Percentiles rank a stretch among this genome's conserved stretches.
These are phyloP conservation scores for Aspergillus ellipticus DNA, from an alignment of 495 filamentous ascomycete species.

Conservation along the genomic window DNA sequence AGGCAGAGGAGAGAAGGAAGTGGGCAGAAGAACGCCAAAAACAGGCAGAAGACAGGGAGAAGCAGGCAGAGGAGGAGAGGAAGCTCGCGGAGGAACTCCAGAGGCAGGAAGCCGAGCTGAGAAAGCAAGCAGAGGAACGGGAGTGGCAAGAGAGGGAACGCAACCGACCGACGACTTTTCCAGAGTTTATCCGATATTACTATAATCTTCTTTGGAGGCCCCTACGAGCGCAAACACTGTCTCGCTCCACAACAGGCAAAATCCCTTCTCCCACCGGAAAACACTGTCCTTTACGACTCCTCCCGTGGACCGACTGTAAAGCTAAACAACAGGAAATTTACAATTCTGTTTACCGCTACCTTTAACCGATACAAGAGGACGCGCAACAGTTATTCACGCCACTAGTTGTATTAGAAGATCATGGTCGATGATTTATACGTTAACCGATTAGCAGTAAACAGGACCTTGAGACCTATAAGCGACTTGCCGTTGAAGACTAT, in stretches of 20 bases:
- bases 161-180: no score
- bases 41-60: no score
- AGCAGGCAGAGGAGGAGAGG: no score
- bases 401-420: conserved; percentile 12
- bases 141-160: no score
- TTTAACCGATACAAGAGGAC: conserved; percentile 16
- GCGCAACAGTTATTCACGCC: conserved; percentile 13
- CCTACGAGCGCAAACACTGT: conserved; percentile 23
- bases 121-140: no score
- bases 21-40: no score
- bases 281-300: conserved; percentile 27
- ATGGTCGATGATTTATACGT: conserved; percentile 8
- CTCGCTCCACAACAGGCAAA: conserved; percentile 28
- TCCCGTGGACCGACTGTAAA: conserved; percentile 29
- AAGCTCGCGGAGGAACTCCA: no score
- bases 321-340: conserved; percentile 24
- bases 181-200: conserved; percentile 27
- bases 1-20: no score
- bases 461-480: conserved; percentile 28
- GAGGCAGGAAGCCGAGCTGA: no score
- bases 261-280: conserved; percentile 26
- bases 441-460: conserved; percentile 27
- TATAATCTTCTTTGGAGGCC: conserved; percentile 22
- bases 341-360: conserved; percentile 20
- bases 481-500: conserved; percentile 28